Base-by-base conservation (phyloP, 805 yeast species). In the Starmerella roubikii region DNA sequence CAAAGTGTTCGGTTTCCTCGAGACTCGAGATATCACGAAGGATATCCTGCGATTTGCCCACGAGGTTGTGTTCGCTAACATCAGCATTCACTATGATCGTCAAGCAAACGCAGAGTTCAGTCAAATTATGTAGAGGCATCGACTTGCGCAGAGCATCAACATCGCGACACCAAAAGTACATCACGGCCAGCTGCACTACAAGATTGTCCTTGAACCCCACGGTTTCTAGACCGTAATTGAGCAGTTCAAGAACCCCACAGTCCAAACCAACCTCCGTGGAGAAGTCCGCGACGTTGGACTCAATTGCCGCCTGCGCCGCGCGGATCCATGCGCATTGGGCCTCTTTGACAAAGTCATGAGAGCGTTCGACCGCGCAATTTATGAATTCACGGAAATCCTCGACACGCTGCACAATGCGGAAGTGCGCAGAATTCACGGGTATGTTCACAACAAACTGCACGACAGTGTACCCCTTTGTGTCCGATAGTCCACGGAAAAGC, bases 401-500 rank as follows among this genome's bases (percentile, higher is more conserved):
- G 4, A 15, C 3, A 3, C 16, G 13, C 3, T 19, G 13, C n/a
- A 31, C 41, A 12, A 46, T 23, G 11, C 44, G 23, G 9, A 22
- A 10, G 22, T 17, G 23, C 6, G 22, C 18, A 9, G 36, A 7
- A 16, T 19, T 13, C 7, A 11, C 8, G 18, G 33, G 33, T n/a
- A 20, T n/a, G 15, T 24, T n/a, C 8, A n/a, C 15, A 13, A 37
- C 19, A 3, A 44, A 15, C 25, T 29, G 27, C 4, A 35, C 39
- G 3, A 37, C 40, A 5, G 43, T 42, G 8, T 47, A 15, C 10
- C 13, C n/a, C 15, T 21, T 19, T n/a, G 13, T 15, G 12, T 41
- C 49, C 5, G 16, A 18, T 7, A 45, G 21, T 3, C 51, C 51
- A 15, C 39, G 30, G 22, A 49, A 48, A 28, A 48, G 31, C 28